phyloP scores from a whole-genome alignment of 1,139 yeast genomes.

The Blastobotrys persicus region DNA sequence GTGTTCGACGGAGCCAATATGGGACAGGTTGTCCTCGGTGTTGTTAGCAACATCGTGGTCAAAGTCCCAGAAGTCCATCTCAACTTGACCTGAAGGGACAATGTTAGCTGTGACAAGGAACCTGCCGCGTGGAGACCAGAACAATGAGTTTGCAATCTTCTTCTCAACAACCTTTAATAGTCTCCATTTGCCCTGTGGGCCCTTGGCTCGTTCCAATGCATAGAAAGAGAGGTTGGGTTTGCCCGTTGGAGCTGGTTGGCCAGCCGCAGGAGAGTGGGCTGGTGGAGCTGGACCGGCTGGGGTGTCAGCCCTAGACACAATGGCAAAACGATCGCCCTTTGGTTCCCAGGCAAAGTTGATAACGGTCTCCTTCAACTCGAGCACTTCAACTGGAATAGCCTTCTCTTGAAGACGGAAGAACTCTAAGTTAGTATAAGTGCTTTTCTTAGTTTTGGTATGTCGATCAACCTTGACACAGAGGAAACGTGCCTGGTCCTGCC shows the following conservation, averaged over 20 bases:
- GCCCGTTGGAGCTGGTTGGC: constrained; percentile 38
- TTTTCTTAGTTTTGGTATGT: constrained; percentile 93
- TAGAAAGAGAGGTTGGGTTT: constrained; percentile 79
- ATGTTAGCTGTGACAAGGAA: constrained; percentile 76
- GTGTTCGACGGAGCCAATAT: constrained; percentile 61
- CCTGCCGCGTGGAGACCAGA: constrained; percentile 94
- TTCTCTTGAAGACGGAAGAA: constrained; percentile 84
- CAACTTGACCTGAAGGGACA: constrained; percentile 52
- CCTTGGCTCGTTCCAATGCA: constrained; percentile 65
- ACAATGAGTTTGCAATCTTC: constrained; percentile 64
- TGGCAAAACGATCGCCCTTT: constrained; percentile 77
- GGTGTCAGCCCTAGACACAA: constrained; percentile 54
- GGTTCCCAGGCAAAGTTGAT: constrained; percentile 97
- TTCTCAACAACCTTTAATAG: constrained; percentile 54
- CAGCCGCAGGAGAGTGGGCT: constrained; percentile 43
- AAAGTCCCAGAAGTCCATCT: constrained; percentile 81
- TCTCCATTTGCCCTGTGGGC: constrained; percentile 54
- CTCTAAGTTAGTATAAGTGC: constrained; percentile 87
- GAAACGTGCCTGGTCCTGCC: constrained; percentile 87
- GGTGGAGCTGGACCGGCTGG: constrained; percentile 43
- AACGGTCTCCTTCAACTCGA: constrained; percentile 89
- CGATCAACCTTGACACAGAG: constrained; percentile 95
- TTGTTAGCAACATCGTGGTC: constrained; percentile 69
- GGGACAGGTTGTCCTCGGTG: constrained; percentile 51
- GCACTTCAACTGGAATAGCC: constrained; percentile 91